Evolutionary conservation across 495 filamentous ascomycete species (phyloP).

Genomic region (Tuber calosporum): DNA sequence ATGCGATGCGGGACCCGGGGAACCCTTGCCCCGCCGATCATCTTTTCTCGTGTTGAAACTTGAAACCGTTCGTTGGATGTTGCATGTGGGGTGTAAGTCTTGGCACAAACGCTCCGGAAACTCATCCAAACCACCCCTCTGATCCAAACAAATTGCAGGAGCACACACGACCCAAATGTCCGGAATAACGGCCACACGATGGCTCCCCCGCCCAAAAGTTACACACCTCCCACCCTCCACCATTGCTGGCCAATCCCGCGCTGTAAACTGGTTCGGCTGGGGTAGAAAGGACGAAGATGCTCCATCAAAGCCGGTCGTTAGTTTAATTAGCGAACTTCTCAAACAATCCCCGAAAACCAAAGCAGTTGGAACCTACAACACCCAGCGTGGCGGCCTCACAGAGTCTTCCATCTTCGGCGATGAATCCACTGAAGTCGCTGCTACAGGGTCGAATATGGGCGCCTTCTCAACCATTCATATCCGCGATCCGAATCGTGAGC

Average conservation of each 20-base stretch:
- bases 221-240: constrained; percentile 2
- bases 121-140: background rate
- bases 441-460: constrained; percentile 42
- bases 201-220: constrained; percentile 19
- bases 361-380: background rate
- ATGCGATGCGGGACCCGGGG: background rate
- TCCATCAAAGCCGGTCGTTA: constrained; percentile 3
- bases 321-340: constrained; percentile 10
- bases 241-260: constrained; percentile 18
- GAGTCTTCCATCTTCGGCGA: constrained; percentile 57
- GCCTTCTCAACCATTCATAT: constrained; percentile 25
- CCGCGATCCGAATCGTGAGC: constrained; percentile 32
- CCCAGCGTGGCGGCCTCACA: constrained; percentile 35
- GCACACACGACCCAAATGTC: constrained; percentile 14
- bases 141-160: background rate
- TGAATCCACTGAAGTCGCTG: constrained; percentile 44
- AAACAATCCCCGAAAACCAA: constrained; percentile 14
- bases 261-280: constrained; percentile 25
- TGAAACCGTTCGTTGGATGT: background rate
- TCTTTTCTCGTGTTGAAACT: background rate
- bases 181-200: constrained; percentile 14
- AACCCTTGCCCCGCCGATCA: background rate
- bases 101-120: background rate
- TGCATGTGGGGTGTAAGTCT: background rate
- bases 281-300: constrained; percentile 13